Percentiles rank a stretch among this genome's conserved stretches.
These are phyloP conservation scores for Teratosphaeriaceae sp. DNA, from an alignment of 2,329 filamentous ascomycete genomes.

Conservation along the genomic window DNA sequence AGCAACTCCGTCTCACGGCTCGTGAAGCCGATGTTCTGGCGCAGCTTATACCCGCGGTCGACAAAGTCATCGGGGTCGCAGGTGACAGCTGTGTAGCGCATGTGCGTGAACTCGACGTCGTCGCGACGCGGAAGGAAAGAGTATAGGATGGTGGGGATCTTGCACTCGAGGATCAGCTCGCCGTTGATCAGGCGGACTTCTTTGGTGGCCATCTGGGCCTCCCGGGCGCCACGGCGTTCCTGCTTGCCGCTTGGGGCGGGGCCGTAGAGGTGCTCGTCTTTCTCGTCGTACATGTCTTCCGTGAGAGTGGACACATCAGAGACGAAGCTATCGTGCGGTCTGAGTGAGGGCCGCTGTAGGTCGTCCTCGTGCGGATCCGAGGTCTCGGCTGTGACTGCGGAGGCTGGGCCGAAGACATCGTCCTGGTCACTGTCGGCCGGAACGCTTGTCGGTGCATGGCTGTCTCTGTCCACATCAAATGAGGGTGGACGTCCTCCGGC, in stretches of 20 bases:
- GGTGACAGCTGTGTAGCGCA: conserved; percentile 98
- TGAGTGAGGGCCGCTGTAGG: conserved; percentile 46
- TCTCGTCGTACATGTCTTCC: conserved; percentile 54
- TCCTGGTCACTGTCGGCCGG: conserved; percentile 52
- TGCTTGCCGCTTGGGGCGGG: conserved; percentile 83
- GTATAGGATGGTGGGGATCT: conserved; percentile 97
- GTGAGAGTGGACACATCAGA: conserved; percentile 56
- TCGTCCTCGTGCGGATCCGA: conserved; percentile 24
- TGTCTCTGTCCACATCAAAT: conserved; percentile 33
- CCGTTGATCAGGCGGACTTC: conserved; percentile 96
- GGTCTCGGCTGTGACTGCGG: conserved; percentile 40
- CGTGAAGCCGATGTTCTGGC: conserved; percentile 80
- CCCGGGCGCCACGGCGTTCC: conserved; percentile 75
- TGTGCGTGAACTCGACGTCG: conserved; percentile 95
- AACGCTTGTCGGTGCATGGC: conserved; percentile 59
- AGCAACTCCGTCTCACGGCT: conserved; percentile 89
- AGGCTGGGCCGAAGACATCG: conserved; percentile 59
- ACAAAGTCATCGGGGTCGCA: conserved; percentile 95
- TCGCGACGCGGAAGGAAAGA: conserved; percentile 91
- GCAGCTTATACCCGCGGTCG: conserved; percentile 79
- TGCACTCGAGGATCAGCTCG: conserved; percentile 95
- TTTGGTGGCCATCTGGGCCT: conserved; percentile 83
- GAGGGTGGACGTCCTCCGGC: conserved; percentile 46
- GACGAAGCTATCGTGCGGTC: conserved; percentile 58
- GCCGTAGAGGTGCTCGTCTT: conserved; percentile 58